A percentile compares a stretch with the other conserved stretches of the same genome.
phyloP scores from a whole-genome alignment of 73 alveolate species.

The Symbiodinium pilosum region DNA sequence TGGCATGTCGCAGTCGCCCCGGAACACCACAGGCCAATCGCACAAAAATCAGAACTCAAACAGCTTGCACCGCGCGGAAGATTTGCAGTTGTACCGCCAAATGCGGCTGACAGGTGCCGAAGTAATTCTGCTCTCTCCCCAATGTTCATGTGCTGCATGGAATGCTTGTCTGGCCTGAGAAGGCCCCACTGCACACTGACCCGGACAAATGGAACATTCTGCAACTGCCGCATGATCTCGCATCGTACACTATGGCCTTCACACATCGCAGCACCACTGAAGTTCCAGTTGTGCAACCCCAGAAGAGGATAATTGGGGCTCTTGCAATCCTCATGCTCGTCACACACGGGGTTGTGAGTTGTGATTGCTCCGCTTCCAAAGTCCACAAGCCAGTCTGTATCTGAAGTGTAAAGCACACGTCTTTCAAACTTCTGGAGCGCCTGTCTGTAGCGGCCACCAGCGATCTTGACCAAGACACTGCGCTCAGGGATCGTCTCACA shows the following conservation, averaged over 20 bases:
- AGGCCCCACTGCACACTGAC: slow-evolving; percentile 15
- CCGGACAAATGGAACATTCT: neutral
- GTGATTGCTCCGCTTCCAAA: slow-evolving; percentile 26
- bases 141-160: neutral
- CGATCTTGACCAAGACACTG: slow-evolving; percentile 32
- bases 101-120: slow-evolving; percentile 1
- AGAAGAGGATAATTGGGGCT: slow-evolving; percentile 10
- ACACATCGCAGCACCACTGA: neutral
- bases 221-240: neutral
- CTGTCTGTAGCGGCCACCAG: neutral
- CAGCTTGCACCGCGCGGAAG: slow-evolving; percentile 50
- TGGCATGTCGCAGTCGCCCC: neutral
- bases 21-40: neutral
- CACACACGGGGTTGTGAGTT: neutral
- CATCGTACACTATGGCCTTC: slow-evolving; percentile 23
- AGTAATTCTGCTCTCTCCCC: neutral
- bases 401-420: slow-evolving; percentile 36
- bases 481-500: neutral
- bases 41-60: neutral
- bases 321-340: neutral
- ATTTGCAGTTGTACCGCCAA: slow-evolving; percentile 35
- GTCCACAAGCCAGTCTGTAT: slow-evolving; percentile 75
- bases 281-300: neutral
- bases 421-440: slow-evolving; percentile 30
- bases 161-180: slow-evolving; percentile 19